Conservation (phyloP, 352 stramenopile species). For the Saprolegnia parasitica region DNA sequence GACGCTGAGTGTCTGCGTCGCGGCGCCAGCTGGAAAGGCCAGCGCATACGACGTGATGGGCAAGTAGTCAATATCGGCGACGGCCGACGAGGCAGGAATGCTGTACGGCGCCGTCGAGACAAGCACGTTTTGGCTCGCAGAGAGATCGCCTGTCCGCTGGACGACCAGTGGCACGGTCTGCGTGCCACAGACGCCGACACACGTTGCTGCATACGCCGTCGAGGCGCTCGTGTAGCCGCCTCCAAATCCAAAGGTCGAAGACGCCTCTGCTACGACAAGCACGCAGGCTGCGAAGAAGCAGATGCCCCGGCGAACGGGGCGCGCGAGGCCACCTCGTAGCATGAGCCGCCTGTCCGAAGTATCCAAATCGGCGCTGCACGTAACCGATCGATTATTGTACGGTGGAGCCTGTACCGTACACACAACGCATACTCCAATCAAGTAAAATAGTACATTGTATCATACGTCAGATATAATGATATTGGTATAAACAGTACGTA, state of each 20-base stretch:
- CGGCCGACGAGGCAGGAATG: slow-evolving; percentile 27
- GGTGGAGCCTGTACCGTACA: no score
- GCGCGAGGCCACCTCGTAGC: not conserved
- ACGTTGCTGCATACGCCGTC: slow-evolving; percentile 37
- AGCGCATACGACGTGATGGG: slow-evolving; percentile 32
- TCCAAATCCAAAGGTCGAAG: slow-evolving; percentile 38
- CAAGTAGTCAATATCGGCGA: slow-evolving; percentile 36
- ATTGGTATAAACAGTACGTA: no score
- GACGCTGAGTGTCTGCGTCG: slow-evolving; percentile 33
- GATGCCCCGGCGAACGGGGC: not conserved
- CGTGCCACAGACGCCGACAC: slow-evolving; percentile 35
- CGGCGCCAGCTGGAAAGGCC: slow-evolving; percentile 35
- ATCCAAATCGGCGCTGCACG: no score
- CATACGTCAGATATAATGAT: no score
- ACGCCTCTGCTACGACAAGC: slow-evolving; percentile 9
- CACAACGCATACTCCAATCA: no score
- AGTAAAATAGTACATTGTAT: no score
- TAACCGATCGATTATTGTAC: no score
- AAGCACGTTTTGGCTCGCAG: slow-evolving; percentile 34
- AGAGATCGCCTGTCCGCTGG: slow-evolving; percentile 34
- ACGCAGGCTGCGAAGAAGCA: not conserved
- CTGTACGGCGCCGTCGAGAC: slow-evolving; percentile 37
- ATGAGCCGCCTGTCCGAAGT: not conserved
- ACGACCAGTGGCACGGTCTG: slow-evolving; percentile 35
- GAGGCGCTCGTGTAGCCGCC: slow-evolving; percentile 32